These are phyloP conservation scores for Crucihimalaya himalaica DNA, from an alignment of 345 rosid genomes.

Conservation along the genomic window DNA sequence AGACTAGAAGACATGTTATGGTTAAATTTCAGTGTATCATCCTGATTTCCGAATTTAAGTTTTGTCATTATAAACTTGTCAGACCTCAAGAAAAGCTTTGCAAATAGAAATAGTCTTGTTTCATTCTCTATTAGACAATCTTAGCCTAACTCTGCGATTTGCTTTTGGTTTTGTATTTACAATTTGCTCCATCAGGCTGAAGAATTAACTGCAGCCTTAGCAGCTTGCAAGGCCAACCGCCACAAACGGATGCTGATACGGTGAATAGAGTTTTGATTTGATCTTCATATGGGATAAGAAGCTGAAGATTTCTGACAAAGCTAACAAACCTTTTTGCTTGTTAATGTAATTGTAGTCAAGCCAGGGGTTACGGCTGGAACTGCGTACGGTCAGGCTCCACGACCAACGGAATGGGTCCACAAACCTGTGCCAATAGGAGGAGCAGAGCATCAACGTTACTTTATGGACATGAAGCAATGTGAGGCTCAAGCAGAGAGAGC, in stretches of 20 bases:
- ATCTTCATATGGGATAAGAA: neutral
- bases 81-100: slow-evolving; percentile 8
- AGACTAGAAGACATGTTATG: neutral
- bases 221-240: slow-evolving; percentile 70
- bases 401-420: slow-evolving; percentile 71
- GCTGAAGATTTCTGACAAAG: neutral
- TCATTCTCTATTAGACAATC: neutral
- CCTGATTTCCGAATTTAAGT: neutral
- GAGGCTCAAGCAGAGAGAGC: slow-evolving; percentile 79
- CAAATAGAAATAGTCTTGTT: neutral
- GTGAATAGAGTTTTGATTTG: slow-evolving; percentile 50
- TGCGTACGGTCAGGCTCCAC: slow-evolving; percentile 78
- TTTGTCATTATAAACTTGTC: neutral
- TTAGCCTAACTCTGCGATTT: neutral
- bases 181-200: slow-evolving; percentile 66
- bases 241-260: slow-evolving; percentile 58
- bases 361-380: slow-evolving; percentile 52
- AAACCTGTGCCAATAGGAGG: slow-evolving; percentile 70
- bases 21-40: neutral
- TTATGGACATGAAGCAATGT: slow-evolving; percentile 62
- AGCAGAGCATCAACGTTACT: slow-evolving; percentile 57
- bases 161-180: neutral
- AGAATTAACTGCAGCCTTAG: slow-evolving; percentile 79
- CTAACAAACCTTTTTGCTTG: slow-evolving; percentile 1
- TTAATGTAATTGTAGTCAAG: slow-evolving; percentile 41